Conservation (phyloP, 148 eudicot species). For the Chenopodium berlandieri region DNA sequence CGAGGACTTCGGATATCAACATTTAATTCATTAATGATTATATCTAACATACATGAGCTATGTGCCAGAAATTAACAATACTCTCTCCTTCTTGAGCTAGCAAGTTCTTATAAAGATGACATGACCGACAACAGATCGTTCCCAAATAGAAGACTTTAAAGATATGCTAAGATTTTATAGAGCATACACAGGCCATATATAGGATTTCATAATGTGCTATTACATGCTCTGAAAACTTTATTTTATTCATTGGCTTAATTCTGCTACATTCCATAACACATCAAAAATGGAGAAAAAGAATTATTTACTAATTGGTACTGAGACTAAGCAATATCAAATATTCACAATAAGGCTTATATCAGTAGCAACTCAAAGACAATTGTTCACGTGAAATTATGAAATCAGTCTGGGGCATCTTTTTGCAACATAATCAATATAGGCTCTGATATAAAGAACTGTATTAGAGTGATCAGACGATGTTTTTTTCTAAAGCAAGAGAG, state of each 20-base stretch:
- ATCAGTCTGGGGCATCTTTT: neutral
- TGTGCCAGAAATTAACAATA: neutral
- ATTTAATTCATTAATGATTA: neutral
- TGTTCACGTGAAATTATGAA: no score
- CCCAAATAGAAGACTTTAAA: neutral
- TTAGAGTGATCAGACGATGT: neutral
- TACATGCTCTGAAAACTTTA: neutral
- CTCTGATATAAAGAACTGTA: neutral
- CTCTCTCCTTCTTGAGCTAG: neutral
- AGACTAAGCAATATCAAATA: neutral
- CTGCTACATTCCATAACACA: neutral
- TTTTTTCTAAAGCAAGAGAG: neutral
- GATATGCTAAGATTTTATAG: neutral
- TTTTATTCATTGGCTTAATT: neutral
- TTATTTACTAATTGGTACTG: neutral
- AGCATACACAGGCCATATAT: neutral
- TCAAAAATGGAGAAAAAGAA: neutral
- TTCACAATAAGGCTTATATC: neutral
- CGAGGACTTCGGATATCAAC: neutral
- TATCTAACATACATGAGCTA: neutral
- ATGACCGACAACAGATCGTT: neutral
- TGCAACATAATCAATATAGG: neutral
- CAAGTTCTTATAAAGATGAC: neutral
- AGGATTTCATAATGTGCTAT: neutral
- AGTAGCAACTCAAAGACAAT: neutral